A percentile compares a stretch with the other conserved stretches of the same genome.
These are phyloP conservation scores for Rhizoclosmatium globosum DNA, from an alignment of 192 early-diverging fungal species.

Conservation along the genomic window DNA sequence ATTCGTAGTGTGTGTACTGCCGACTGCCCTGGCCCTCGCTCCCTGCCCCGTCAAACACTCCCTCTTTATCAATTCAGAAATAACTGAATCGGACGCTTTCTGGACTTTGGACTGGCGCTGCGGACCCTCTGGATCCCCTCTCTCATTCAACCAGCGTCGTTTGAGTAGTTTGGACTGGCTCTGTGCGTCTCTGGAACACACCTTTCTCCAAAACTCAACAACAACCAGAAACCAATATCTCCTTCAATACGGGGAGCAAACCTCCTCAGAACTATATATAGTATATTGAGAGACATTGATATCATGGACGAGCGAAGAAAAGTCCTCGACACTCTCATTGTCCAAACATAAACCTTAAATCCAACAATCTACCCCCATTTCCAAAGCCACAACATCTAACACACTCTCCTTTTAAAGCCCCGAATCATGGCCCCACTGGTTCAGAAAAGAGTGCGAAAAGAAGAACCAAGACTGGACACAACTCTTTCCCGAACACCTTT, in stretches of 20 bases:
- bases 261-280: too few species aligned
- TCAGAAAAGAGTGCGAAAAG: conserved; percentile 45
- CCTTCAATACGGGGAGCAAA: too few species aligned
- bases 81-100: neutral
- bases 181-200: too few species aligned
- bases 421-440: conserved; percentile 46
- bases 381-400: neutral
- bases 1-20: conserved; percentile 48
- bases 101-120: neutral
- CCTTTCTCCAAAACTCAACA: too few species aligned
- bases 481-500: conserved; percentile 53
- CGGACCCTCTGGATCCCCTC: neutral
- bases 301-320: too few species aligned
- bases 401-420: conserved; percentile 10
- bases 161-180: too few species aligned
- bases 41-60: too few species aligned
- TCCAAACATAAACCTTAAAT: neutral
- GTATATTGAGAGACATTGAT: too few species aligned
- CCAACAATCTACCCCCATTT: neutral
- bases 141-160: too few species aligned
- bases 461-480: conserved; percentile 43
- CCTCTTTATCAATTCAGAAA: too few species aligned
- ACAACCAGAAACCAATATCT: too few species aligned
- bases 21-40: neutral
- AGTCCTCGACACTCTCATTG: too few species aligned